These are phyloP conservation scores for Sabuloglossum arenarium DNA, from an alignment of 495 filamentous ascomycete genomes.

Conservation along the genomic window DNA sequence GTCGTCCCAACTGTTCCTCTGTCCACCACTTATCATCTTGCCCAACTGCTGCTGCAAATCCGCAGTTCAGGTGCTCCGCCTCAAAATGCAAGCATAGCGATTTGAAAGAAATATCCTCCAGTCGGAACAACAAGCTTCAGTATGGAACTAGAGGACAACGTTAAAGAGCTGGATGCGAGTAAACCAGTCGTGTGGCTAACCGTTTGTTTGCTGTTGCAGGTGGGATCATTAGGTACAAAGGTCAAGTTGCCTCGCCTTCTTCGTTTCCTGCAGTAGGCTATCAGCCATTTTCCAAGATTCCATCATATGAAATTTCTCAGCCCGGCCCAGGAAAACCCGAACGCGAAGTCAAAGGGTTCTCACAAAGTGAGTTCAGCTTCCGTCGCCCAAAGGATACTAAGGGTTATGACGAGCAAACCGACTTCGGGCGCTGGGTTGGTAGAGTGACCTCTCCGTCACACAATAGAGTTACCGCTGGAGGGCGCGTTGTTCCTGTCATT, in stretches of 20 bases:
- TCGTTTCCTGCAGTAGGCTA: not conserved
- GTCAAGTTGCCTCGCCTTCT: not conserved
- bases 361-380: not conserved
- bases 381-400: not conserved
- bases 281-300: not conserved
- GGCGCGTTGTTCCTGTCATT: slow-evolving; percentile 3
- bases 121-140: not conserved
- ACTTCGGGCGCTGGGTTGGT: slow-evolving; percentile 1
- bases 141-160: not conserved
- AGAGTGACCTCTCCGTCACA: slow-evolving; percentile 3
- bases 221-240: not conserved
- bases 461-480: slow-evolving; percentile 5
- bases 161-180: not conserved
- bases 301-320: not conserved
- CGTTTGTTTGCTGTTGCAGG: not conserved
- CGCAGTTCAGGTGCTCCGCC: no score
- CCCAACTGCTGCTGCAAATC: not conserved
- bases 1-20: not conserved
- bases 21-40: not conserved
- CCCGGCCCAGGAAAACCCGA: not conserved
- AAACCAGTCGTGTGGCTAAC: not conserved
- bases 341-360: not conserved
- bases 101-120: not conserved
- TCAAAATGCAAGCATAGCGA: not conserved
- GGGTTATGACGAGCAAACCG: not conserved